Evolutionary conservation across 331 rosid species (phyloP).

Genomic region (Malus hybrid): DNA sequence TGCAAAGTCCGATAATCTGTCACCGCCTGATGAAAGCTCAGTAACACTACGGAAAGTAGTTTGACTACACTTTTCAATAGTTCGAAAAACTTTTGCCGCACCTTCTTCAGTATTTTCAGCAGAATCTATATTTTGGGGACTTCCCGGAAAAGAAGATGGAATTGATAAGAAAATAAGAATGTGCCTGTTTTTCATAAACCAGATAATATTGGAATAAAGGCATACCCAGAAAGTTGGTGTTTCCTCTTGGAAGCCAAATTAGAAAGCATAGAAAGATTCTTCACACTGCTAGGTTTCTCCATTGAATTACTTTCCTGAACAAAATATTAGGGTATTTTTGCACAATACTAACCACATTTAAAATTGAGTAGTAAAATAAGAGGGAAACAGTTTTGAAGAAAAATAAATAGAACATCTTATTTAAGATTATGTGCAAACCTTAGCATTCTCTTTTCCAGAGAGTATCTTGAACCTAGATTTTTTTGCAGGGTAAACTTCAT

Average conservation of each 20-base stretch:
- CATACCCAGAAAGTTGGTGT: slow-evolving; percentile 46
- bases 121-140: slow-evolving; percentile 39
- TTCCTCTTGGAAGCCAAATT: slow-evolving; percentile 33
- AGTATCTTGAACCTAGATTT: slow-evolving; percentile 61
- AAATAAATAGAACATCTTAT: background rate
- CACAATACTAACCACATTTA: slow-evolving; percentile 3
- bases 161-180: slow-evolving; percentile 3
- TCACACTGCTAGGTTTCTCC: slow-evolving; percentile 44
- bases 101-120: slow-evolving; percentile 23
- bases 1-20: slow-evolving; percentile 43
- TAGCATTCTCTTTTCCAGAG: slow-evolving; percentile 72
- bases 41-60: slow-evolving; percentile 69
- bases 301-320: slow-evolving; percentile 47
- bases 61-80: slow-evolving; percentile 48
- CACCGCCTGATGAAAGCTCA: slow-evolving; percentile 61
- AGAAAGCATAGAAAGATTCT: slow-evolving; percentile 42
- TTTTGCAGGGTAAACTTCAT: slow-evolving; percentile 77
- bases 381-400: background rate
- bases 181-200: background rate
- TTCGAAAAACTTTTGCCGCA: slow-evolving; percentile 27
- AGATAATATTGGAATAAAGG: background rate
- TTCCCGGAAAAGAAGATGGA: slow-evolving; percentile 26
- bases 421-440: slow-evolving; percentile 36
- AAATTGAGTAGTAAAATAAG: slow-evolving; percentile 6
- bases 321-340: background rate